Percentiles rank a stretch among this genome's conserved stretches.
These are phyloP conservation scores for Hymenoscyphus occultus DNA, from an alignment of 2,329 filamentous ascomycete species.

Conservation along the genomic window DNA sequence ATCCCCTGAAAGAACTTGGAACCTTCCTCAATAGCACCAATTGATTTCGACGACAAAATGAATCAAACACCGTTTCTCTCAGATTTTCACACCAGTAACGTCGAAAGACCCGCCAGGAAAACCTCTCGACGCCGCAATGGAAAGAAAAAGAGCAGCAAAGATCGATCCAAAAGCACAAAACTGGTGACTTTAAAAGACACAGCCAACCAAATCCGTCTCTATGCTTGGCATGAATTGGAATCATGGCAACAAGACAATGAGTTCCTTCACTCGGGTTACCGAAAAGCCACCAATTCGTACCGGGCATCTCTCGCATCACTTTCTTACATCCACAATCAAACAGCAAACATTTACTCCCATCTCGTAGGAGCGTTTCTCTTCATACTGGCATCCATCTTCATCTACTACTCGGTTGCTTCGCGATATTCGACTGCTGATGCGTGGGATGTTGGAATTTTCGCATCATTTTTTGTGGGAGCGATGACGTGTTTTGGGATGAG, in stretches of 20 bases:
- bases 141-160: not conserved
- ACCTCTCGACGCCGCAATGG: slow-evolving; percentile 6
- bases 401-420: slow-evolving; percentile 7
- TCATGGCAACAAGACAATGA: slow-evolving; percentile 16
- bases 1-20: slow-evolving; percentile 1
- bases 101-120: slow-evolving; percentile 1
- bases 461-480: slow-evolving; percentile 6
- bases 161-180: not conserved
- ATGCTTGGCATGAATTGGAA: slow-evolving; percentile 15
- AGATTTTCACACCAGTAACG: slow-evolving; percentile 10
- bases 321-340: slow-evolving; percentile 15
- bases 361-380: slow-evolving; percentile 9
- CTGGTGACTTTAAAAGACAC: slow-evolving; percentile 6
- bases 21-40: not conserved
- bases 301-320: slow-evolving; percentile 7
- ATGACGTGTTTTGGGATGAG: slow-evolving; percentile 15
- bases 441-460: slow-evolving; percentile 13
- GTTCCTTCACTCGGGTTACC: slow-evolving; percentile 11
- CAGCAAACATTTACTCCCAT: slow-evolving; percentile 11
- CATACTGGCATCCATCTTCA: not conserved
- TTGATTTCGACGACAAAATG: not conserved
- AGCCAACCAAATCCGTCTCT: slow-evolving; percentile 11
- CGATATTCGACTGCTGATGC: slow-evolving; percentile 13
- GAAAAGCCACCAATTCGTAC: slow-evolving; percentile 13
- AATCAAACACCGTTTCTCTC: slow-evolving; percentile 6